Base-by-base conservation (phyloP, 1,284 basidiomycete genomes). In the Ustilago trichophora region DNA sequence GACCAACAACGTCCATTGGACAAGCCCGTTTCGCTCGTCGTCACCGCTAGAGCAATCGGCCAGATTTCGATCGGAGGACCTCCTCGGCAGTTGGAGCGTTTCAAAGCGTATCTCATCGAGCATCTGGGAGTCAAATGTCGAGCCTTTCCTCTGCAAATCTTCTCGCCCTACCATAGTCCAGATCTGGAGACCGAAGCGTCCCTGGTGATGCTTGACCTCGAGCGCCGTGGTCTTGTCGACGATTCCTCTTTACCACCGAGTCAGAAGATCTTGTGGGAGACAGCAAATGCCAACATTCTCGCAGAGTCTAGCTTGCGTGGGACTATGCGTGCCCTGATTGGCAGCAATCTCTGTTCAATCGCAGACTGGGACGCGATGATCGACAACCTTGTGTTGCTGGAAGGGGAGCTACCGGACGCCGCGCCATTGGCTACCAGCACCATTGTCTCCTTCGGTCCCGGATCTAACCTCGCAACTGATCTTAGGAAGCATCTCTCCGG, bases 341-440 rank as follows among this genome's bases (percentile, higher is more conserved):
- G 44, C 13, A 69, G 47, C 44, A 69, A 69, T 27, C 38, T 69
- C 10, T 51, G 38, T 35, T 38, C 48, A 1, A 51, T 51, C 4
- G 66, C 59, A 40, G 40, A 56, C 34, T 64, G 66, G 66, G 51
- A 64, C 27, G 26, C 37, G 12, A 58, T 59, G 50, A n/a, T 51
- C 22, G 45, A 62, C n/a, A 32, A 34, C 9, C 21, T 68, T 27
- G 27, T 62, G 9, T 16, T 36, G 24, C 38, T 34, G 6, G 42
- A 48, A 26, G 41, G 22, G 11, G 49, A 52, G 16, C 34, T 33
- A 3, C 36, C 47, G 5, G 24, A 19, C 6, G 5, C 29, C 13
- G 6, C 29, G 13, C 6, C 27, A 2, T 13, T 18, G 5, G 16
- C 22, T 12, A 18, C 7, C 0, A n/a, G 18, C 9, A 1, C 35